phyloP scores from a whole-genome alignment of 306 rosid species.

The Carpinus fangiana region DNA sequence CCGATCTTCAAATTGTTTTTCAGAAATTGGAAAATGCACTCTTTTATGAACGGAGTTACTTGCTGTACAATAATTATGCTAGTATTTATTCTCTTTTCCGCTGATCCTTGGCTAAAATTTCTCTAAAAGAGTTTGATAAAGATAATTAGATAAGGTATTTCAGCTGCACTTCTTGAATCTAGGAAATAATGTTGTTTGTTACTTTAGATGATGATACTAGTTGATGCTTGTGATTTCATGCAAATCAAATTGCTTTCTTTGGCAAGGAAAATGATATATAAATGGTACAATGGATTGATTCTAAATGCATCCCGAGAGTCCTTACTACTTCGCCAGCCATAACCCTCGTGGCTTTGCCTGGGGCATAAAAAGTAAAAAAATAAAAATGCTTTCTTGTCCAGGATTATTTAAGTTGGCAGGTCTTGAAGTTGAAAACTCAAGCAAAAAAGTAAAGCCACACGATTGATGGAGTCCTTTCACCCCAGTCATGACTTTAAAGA shows the following conservation, averaged over 20 bases:
- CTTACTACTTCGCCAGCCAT: not conserved
- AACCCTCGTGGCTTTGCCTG: slow-evolving; percentile 8
- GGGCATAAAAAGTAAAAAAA: slow-evolving; percentile 1
- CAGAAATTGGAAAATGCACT: slow-evolving; percentile 4
- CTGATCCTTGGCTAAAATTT: not conserved
- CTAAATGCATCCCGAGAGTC: not conserved
- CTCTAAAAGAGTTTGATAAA: not conserved
- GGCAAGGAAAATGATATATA: slow-evolving; percentile 13
- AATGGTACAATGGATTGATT: not conserved
- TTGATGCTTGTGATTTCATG: not conserved
- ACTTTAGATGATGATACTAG: slow-evolving; percentile 2
- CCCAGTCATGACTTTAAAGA: not conserved
- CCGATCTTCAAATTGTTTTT: slow-evolving; percentile 19
- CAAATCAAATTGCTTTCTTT: not conserved
- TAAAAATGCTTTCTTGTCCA: not conserved
- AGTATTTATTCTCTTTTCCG: not conserved
- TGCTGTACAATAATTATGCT: slow-evolving; percentile 10
- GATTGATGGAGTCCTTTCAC: not conserved
- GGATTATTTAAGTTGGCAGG: slow-evolving; percentile 7
- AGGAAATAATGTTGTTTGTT: not conserved
- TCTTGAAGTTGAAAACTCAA: not conserved
- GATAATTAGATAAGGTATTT: not conserved
- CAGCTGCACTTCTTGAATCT: slow-evolving; percentile 6
- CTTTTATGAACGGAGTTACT: slow-evolving; percentile 20
- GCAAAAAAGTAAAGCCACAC: not conserved